A percentile compares a stretch with the other conserved stretches of the same genome.
Conservation (phyloP, 768 basidiomycete species). For the Kwoniella mangroviensis region DNA sequence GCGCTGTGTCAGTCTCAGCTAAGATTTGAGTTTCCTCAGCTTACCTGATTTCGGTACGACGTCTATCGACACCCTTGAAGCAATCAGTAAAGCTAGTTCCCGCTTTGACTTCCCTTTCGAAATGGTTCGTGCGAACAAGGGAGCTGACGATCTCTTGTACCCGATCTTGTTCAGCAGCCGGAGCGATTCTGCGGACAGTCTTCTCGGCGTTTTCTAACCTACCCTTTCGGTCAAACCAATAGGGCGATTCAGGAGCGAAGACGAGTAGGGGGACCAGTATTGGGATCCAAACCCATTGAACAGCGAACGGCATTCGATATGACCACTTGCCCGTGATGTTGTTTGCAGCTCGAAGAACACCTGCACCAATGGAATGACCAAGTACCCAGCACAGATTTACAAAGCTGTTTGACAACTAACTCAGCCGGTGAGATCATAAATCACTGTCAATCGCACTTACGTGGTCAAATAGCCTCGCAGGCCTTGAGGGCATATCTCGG, state of each 20-base stretch:
- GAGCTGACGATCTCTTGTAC: constrained; percentile 30
- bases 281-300: constrained; percentile 48
- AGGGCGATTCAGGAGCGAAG: constrained; percentile 46
- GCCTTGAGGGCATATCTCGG: constrained; percentile 45
- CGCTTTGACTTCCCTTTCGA: constrained; percentile 34
- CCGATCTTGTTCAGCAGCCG: constrained; percentile 12
- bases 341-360: constrained; percentile 30
- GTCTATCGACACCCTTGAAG: constrained; percentile 41
- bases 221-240: constrained; percentile 39
- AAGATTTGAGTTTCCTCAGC: neutral
- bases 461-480: constrained; percentile 49
- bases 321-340: constrained; percentile 21
- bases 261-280: constrained; percentile 30
- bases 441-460: constrained; percentile 29
- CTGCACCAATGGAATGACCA: constrained; percentile 47
- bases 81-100: constrained; percentile 45
- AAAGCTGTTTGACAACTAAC: constrained; percentile 29
- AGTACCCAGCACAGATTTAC: constrained; percentile 54
- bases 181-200: constrained; percentile 23
- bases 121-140: constrained; percentile 47
- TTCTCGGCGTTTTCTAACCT: constrained; percentile 33
- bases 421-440: constrained; percentile 21
- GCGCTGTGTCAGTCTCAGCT: too few species aligned
- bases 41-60: constrained; percentile 49
- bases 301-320: constrained; percentile 31